Conservation (phyloP, 768 basidiomycete genomes). For the Roridomyces roridus region DNA sequence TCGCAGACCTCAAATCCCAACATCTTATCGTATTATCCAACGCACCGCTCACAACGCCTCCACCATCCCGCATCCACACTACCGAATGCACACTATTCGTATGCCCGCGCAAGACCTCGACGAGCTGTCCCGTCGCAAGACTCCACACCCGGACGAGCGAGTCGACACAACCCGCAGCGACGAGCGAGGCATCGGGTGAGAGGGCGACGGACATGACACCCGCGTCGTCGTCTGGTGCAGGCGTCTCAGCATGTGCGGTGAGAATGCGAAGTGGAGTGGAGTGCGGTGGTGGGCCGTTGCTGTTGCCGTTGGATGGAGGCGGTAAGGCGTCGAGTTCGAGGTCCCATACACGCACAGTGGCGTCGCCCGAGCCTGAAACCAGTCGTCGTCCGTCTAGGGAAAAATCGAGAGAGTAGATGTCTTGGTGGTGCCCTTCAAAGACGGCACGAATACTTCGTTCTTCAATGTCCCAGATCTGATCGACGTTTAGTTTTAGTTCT, state of each 20-base stretch:
- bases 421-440: conserved; percentile 90
- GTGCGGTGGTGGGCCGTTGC: conserved; percentile 27
- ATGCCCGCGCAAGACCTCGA: conserved; percentile 65
- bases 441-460: conserved; percentile 79
- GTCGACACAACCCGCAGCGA: conserved; percentile 61
- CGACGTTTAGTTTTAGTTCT: conserved; percentile 5
- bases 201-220: conserved; percentile 68
- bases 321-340: conserved; percentile 30
- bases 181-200: conserved; percentile 58
- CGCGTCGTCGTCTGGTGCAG: conserved; percentile 59
- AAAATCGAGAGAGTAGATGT: conserved; percentile 94
- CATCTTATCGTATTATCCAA: conserved; percentile 68
- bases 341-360: conserved; percentile 56
- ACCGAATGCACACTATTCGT: conserved; percentile 69
- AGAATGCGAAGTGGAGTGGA: conserved; percentile 39
- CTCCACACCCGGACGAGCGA: conserved; percentile 71
- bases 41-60: conserved; percentile 75
- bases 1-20: conserved; percentile 54
- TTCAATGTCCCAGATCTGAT: conserved; percentile 95
- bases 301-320: neutral
- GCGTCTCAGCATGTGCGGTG: conserved; percentile 49
- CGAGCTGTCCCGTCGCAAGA: conserved; percentile 53
- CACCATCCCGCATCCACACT: conserved; percentile 80
- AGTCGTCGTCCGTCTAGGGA: conserved; percentile 85
- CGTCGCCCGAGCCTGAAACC: conserved; percentile 87